phyloP scores from a whole-genome alignment of 2,329 filamentous ascomycete genomes.

The Talaromyces funiculosus region DNA sequence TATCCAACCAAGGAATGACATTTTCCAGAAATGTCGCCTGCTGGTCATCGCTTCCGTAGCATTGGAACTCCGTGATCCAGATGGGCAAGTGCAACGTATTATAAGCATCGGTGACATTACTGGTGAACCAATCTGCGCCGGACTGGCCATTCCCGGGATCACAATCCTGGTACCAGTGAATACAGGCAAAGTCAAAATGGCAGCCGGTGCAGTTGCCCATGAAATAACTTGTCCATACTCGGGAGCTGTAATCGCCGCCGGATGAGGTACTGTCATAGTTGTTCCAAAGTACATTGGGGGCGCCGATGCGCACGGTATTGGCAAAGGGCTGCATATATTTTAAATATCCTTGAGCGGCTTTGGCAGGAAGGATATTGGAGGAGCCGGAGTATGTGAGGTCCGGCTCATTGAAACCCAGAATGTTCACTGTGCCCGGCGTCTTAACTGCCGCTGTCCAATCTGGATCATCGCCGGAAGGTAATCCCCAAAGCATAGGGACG shows the following conservation, averaged over 20 bases:
- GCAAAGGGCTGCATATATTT: neutral
- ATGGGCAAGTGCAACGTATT: conserved; percentile 12
- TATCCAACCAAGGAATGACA: conserved; percentile 18
- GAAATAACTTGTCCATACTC: conserved; percentile 25
- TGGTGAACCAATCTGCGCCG: conserved; percentile 26
- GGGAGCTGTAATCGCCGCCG: conserved; percentile 17
- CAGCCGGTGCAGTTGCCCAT: conserved; percentile 24
- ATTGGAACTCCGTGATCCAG: conserved; percentile 16
- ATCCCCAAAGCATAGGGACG: neutral
- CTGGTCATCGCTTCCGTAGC: neutral
- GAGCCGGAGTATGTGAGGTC: neutral
- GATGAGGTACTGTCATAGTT: conserved; percentile 14
- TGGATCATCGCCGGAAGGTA: neutral
- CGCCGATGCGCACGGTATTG: neutral
- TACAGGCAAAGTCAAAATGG: conserved; percentile 28
- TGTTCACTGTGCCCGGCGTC: neutral
- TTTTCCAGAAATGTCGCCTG: conserved; percentile 11
- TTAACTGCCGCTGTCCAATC: neutral
- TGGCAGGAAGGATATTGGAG: neutral
- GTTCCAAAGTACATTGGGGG: conserved; percentile 16
- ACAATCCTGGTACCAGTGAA: conserved; percentile 31
- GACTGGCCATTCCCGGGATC: conserved; percentile 15
- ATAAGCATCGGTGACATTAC: conserved; percentile 22
- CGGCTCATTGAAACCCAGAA: neutral
- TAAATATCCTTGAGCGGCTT: neutral